Conservation (phyloP, 768 basidiomycete genomes). For the Lanmaoa rubissima region DNA sequence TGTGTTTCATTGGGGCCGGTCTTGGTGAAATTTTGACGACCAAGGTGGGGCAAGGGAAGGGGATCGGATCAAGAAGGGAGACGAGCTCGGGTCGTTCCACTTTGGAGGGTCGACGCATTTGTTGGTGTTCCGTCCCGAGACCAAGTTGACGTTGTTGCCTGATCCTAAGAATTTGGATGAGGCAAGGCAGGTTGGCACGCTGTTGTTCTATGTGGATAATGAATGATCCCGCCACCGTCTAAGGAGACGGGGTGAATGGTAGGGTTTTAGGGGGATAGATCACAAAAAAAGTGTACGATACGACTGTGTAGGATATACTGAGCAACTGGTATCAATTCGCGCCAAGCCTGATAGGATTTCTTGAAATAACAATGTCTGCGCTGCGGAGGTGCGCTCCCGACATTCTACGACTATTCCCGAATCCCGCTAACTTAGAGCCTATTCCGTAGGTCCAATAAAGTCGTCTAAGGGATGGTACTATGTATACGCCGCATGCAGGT, state of each 20-base stretch:
- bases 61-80: slow-evolving; percentile 47
- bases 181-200: slow-evolving; percentile 15
- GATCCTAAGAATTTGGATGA: background rate
- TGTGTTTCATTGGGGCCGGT: slow-evolving; percentile 59
- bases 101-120: slow-evolving; percentile 58
- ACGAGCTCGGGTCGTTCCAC: slow-evolving; percentile 61
- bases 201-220: slow-evolving; percentile 20
- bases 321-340: too few species aligned
- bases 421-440: too few species aligned
- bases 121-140: slow-evolving; percentile 43
- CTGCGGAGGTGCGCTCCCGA: too few species aligned
- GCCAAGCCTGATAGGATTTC: too few species aligned
- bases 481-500: too few species aligned
- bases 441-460: too few species aligned
- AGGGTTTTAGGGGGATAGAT: too few species aligned
- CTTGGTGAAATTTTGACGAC: slow-evolving; percentile 66
- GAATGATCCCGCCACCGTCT: background rate
- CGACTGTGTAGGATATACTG: too few species aligned
- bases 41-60: slow-evolving; percentile 47
- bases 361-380: too few species aligned
- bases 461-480: too few species aligned
- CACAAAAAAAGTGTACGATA: too few species aligned
- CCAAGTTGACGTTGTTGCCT: slow-evolving; percentile 18
- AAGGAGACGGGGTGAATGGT: background rate
- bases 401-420: too few species aligned